Evolutionary conservation across 352 stramenopile genomes (phyloP).

Genomic region (Halophytophthora polymorphica): DNA sequence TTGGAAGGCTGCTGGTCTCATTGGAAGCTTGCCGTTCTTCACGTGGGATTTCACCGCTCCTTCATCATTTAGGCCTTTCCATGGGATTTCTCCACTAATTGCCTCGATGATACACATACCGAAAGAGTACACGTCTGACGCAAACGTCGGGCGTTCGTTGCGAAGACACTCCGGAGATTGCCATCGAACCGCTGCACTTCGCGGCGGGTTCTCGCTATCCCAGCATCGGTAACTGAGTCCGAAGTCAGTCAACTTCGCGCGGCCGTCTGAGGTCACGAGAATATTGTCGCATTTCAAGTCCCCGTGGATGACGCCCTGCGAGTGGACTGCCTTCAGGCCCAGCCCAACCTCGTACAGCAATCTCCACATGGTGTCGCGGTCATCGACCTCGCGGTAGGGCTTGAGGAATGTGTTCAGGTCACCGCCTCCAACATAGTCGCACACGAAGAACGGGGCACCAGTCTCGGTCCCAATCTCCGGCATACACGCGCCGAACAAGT

Average conservation of each 20-base stretch:
- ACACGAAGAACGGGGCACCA: no score
- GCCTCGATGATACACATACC: not conserved
- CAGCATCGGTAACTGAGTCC: not conserved
- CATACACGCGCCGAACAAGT: conserved; percentile 6
- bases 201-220: not conserved
- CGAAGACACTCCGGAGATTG: not conserved
- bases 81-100: not conserved
- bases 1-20: no score
- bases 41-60: no score
- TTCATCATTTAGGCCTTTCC: not conserved
- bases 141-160: not conserved
- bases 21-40: no score
- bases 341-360: not conserved
- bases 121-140: not conserved
- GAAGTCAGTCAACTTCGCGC: not conserved
- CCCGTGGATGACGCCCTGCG: not conserved
- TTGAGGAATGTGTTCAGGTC: no score
- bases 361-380: not conserved
- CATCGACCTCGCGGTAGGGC: no score
- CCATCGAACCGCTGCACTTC: not conserved
- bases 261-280: not conserved
- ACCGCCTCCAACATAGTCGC: no score
- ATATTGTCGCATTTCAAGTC: conserved; percentile 1
- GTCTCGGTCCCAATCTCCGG: no score
- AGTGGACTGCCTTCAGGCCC: not conserved